Evolutionary conservation across 2,329 filamentous ascomycete species (phyloP).

Genomic region (Clarireedia homoeocarpa): DNA sequence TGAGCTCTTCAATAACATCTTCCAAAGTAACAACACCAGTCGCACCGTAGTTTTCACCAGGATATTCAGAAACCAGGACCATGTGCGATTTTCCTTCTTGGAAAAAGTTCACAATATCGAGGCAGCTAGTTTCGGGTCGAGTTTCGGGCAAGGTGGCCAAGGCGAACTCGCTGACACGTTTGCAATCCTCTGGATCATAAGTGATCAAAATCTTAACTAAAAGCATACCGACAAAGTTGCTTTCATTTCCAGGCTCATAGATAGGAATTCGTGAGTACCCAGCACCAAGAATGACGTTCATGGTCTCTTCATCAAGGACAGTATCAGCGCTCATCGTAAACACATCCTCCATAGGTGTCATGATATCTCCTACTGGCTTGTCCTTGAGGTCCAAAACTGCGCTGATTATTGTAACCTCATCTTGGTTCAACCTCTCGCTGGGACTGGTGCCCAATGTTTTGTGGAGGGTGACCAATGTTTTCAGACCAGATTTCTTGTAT

Average conservation of each 20-base stretch:
- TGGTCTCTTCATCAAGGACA: conserved; percentile 83
- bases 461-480: conserved; percentile 92
- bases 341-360: conserved; percentile 98
- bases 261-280: conserved; percentile 97
- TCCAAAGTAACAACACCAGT: conserved; percentile 92
- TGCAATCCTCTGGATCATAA: conserved; percentile 85
- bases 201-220: conserved; percentile 98
- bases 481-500: conserved; percentile 96
- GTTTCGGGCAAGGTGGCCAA: conserved; percentile 93
- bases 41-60: conserved; percentile 85
- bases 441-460: conserved; percentile 80
- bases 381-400: conserved; percentile 94
- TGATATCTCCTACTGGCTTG: conserved; percentile 89
- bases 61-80: conserved; percentile 86
- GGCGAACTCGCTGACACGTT: conserved; percentile 80
- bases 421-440: conserved; percentile 82
- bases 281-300: conserved; percentile 86
- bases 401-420: conserved; percentile 98
- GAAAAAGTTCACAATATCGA: conserved; percentile 99
- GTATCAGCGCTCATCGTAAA: conserved; percentile 96
- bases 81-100: conserved; percentile 99
- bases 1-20: conserved; percentile 96
- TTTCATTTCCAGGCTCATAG: conserved; percentile 72
- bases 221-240: conserved; percentile 95
- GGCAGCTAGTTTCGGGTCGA: conserved; percentile 85